These are phyloP conservation scores for Bathelium albidoporum DNA, from an alignment of 495 filamentous ascomycete genomes.

Conservation along the genomic window DNA sequence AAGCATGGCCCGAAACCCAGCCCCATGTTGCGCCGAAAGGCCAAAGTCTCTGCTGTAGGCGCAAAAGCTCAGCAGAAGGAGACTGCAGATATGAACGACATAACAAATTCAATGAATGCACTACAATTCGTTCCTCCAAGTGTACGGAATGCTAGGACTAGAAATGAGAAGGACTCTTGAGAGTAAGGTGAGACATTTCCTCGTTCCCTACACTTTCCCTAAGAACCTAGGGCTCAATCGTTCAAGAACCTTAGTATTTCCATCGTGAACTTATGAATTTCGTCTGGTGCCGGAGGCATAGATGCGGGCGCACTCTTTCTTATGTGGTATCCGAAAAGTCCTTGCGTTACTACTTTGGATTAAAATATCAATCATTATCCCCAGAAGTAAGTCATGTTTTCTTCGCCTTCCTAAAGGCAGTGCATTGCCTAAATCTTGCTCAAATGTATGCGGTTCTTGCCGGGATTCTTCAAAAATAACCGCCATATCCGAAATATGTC, in stretches of 20 bases:
- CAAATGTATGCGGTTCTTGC: too few species aligned
- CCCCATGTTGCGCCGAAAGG: constrained; percentile 4
- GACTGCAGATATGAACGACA: constrained; percentile 57
- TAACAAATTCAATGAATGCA: constrained; percentile 72
- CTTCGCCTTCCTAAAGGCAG: too few species aligned
- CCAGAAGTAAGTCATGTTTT: too few species aligned
- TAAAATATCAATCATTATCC: not conserved
- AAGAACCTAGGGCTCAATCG: not conserved
- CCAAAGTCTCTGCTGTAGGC: not conserved
- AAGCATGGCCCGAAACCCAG: constrained; percentile 28
- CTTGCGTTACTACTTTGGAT: not conserved
- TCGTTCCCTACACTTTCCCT: not conserved
- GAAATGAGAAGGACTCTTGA: not conserved
- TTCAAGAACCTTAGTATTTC: too few species aligned
- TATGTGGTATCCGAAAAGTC: not conserved
- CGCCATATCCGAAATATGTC: too few species aligned
- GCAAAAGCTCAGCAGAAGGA: constrained; percentile 16
- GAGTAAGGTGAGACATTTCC: not conserved
- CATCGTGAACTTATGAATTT: too few species aligned
- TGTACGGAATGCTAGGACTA: constrained; percentile 32
- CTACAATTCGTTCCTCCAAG: constrained; percentile 73
- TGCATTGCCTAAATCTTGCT: too few species aligned
- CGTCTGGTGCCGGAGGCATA: too few species aligned
- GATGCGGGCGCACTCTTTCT: not conserved
- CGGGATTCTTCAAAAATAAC: too few species aligned